Evolutionary conservation across 2,329 filamentous ascomycete genomes (phyloP).

Genomic region (Graphiopsis chlorocephala): DNA sequence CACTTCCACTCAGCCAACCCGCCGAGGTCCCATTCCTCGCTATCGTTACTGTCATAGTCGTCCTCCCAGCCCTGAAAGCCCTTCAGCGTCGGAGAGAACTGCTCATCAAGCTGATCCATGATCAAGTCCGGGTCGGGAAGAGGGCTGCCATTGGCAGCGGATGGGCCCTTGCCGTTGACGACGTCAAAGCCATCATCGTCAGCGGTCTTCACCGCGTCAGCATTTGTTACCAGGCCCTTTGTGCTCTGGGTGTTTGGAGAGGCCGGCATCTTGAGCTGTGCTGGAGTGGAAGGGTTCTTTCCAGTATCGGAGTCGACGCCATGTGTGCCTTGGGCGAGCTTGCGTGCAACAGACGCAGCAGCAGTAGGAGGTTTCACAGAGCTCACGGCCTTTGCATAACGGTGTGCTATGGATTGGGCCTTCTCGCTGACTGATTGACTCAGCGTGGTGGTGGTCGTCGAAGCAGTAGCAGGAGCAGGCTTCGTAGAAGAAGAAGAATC

Average conservation of each 20-base stretch:
- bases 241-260: not conserved
- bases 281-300: not conserved
- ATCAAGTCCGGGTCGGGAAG: not conserved
- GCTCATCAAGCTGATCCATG: not conserved
- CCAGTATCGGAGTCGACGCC: no score
- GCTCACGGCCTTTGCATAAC: not conserved
- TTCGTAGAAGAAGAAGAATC: not conserved
- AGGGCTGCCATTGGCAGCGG: not conserved
- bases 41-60: not conserved
- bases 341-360: not conserved
- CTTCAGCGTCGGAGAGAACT: not conserved
- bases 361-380: not conserved
- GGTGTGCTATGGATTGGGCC: not conserved
- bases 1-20: not conserved
- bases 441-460: not conserved
- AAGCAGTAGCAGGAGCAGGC: no score
- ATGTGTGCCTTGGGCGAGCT: no score
- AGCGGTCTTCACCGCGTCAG: not conserved
- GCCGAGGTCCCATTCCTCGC: not conserved
- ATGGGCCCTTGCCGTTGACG: not conserved
- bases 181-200: not conserved
- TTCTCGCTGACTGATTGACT: not conserved
- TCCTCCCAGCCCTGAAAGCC: not conserved
- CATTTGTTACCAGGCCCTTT: no score
- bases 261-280: not conserved